These are phyloP conservation scores for Coemansia erecta DNA, from an alignment of 192 early-diverging fungal species.

Conservation along the genomic window DNA sequence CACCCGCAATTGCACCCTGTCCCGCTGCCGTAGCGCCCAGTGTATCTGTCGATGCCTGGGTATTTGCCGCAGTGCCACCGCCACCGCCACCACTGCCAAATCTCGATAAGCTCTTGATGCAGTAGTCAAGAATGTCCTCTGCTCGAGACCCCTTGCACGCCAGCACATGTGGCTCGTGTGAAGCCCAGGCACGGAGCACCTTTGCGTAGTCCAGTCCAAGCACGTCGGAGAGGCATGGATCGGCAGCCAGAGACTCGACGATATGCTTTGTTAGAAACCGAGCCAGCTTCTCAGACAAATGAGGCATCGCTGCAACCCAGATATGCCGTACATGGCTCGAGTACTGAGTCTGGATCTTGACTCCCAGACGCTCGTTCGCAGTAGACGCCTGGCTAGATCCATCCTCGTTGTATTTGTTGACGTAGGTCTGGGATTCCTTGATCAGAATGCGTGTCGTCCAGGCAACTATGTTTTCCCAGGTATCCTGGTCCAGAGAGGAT, in stretches of 20 bases:
- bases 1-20: slow-evolving; percentile 21
- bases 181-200: slow-evolving; percentile 39
- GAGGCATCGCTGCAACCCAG: slow-evolving; percentile 44
- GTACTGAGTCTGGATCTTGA: slow-evolving; percentile 46
- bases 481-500: slow-evolving; percentile 13
- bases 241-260: slow-evolving; percentile 21
- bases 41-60: slow-evolving; percentile 30
- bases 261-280: slow-evolving; percentile 39
- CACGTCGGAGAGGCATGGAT: slow-evolving; percentile 34
- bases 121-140: slow-evolving; percentile 26
- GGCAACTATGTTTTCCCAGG: slow-evolving; percentile 39
- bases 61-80: slow-evolving; percentile 12
- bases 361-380: slow-evolving; percentile 21
- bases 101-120: slow-evolving; percentile 22
- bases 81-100: slow-evolving; percentile 9
- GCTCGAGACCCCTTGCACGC: slow-evolving; percentile 29
- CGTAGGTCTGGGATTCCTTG: slow-evolving; percentile 36
- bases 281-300: slow-evolving; percentile 36
- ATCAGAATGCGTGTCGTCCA: slow-evolving; percentile 47
- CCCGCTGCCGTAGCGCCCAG: background rate
- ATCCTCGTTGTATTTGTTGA: slow-evolving; percentile 36
- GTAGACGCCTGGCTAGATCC: slow-evolving; percentile 26
- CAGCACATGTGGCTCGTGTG: slow-evolving; percentile 38
- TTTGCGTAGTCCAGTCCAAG: slow-evolving; percentile 44
- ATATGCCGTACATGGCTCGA: slow-evolving; percentile 39